phyloP scores from a whole-genome alignment of 2,329 filamentous ascomycete genomes.

The Cytospora piceae region DNA sequence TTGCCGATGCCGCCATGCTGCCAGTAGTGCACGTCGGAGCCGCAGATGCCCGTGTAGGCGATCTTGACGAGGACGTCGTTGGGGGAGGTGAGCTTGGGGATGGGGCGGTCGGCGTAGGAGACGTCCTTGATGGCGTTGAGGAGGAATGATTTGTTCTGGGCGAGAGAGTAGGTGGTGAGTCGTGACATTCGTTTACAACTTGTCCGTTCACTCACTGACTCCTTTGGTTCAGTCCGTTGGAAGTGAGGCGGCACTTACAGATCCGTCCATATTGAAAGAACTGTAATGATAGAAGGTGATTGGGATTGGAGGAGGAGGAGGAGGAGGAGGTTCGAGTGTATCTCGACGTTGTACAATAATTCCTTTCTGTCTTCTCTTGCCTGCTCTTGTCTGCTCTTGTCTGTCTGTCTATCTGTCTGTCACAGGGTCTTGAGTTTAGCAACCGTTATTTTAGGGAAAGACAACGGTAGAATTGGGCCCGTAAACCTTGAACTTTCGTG shows the following conservation, averaged over 20 bases:
- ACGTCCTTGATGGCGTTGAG: conserved; percentile 77
- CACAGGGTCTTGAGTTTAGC: too few relatives aligned
- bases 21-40: conserved; percentile 89
- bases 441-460: background rate
- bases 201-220: background rate
- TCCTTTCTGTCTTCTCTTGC: too few relatives aligned
- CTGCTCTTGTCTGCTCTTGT: too few relatives aligned
- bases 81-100: conserved; percentile 67
- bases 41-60: conserved; percentile 88
- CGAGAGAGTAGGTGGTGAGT: conserved; percentile 10
- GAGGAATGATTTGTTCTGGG: conserved; percentile 82
- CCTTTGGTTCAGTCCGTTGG: background rate
- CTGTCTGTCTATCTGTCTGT: too few relatives aligned
- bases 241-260: background rate
- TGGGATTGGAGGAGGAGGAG: background rate
- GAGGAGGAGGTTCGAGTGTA: too few relatives aligned
- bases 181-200: background rate
- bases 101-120: conserved; percentile 73
- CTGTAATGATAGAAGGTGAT: background rate
- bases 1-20: conserved; percentile 83
- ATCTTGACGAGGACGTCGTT: conserved; percentile 82
- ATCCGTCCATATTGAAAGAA: background rate
- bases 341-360: background rate
- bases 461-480: background rate
- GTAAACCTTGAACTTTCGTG: background rate